Conservation (phyloP, 495 filamentous ascomycete species). For the Bombardia bombarda region DNA sequence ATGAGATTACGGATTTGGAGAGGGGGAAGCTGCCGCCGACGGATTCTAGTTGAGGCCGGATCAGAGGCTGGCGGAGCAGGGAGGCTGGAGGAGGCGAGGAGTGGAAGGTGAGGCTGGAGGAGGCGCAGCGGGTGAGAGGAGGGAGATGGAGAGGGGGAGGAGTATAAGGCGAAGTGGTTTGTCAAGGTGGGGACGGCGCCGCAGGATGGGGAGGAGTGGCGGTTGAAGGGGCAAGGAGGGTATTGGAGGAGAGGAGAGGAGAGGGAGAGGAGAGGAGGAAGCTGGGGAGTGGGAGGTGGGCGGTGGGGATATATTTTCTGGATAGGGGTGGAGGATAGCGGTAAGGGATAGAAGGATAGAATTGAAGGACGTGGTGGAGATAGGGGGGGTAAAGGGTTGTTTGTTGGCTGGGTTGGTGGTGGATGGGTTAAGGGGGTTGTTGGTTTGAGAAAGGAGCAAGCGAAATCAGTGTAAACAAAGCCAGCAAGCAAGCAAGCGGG, state of each 20-base stretch:
- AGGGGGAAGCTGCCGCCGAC: conserved; percentile 63
- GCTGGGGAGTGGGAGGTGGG: too few species aligned
- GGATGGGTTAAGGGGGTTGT: too few species aligned
- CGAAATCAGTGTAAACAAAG: too few species aligned
- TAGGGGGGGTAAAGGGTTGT: too few species aligned
- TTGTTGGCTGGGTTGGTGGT: too few species aligned
- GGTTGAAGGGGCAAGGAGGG: conserved; percentile 72
- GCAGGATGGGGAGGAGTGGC: conserved; percentile 66
- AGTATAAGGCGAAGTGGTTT: conserved; percentile 77
- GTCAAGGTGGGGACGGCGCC: conserved; percentile 40
- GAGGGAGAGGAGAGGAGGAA: conserved; percentile 49
- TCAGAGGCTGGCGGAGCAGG: conserved; percentile 77
- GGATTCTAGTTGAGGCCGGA: conserved; percentile 84
- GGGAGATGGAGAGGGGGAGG: conserved; percentile 64
- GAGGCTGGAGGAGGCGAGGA: conserved; percentile 80
- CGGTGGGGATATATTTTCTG: too few species aligned
- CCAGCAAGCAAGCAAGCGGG: too few species aligned
- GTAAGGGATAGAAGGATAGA: too few species aligned
- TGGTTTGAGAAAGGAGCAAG: too few species aligned
- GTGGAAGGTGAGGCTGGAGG: conserved; percentile 75
- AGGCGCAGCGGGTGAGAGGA: conserved; percentile 68
- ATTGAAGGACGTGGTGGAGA: too few species aligned
- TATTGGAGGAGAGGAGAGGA: conserved; percentile 97
- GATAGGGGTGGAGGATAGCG: too few species aligned
- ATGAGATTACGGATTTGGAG: conserved; percentile 81